Base-by-base conservation (phyloP, 2,329 filamentous ascomycete species). In the Phyllosticta citriasiana region DNA sequence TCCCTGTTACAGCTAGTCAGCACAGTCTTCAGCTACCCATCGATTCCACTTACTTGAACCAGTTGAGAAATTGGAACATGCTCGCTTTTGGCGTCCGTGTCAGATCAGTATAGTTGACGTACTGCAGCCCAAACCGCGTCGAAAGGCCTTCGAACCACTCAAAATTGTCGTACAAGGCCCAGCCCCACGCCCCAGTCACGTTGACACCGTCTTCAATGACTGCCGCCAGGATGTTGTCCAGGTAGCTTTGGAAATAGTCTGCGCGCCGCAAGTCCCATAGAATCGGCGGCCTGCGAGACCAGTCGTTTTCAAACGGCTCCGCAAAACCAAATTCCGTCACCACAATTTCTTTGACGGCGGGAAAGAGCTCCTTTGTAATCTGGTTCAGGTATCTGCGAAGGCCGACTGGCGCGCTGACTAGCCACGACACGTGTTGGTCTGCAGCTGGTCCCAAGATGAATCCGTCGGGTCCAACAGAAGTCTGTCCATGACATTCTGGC, bases 371-470 rank as follows among this genome's bases (percentile, higher is more conserved):
- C 14, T 71, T 73, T 0, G 75, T 78, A 53, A 79, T 75, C 54
- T 72, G 66, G 47, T 73, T 77, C 60, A 79, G 66, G 67, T 75
- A 77, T 22, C 70, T 68, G 14, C 77, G 70, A 19, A 79, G 70
- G 1, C 72, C 74, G 1, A 66, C 62, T 0, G 77, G 76, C 0
- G 76, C 75, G 47, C 65, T 70, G 65, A 72, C 73, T 12, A 79
- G 66, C 77, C 77, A 79, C 35, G 62, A 68, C 55, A 75, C 74
- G 9, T 69, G 71, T 6, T 71, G 67, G 59, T 79, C 77, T 1
- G 72, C 76, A 0, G 76, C 67, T 2, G 78, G 79, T 1, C 76
- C 77, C 10, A 77, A 67, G 1, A 76, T 76, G 64, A 80, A 80
- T 4, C 75, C 76, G 60, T 75, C 72, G 0, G 76, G 68, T 0